Evolutionary conservation across 2,329 filamentous ascomycete species (phyloP).

Genomic region (Corynespora cassiicola): DNA sequence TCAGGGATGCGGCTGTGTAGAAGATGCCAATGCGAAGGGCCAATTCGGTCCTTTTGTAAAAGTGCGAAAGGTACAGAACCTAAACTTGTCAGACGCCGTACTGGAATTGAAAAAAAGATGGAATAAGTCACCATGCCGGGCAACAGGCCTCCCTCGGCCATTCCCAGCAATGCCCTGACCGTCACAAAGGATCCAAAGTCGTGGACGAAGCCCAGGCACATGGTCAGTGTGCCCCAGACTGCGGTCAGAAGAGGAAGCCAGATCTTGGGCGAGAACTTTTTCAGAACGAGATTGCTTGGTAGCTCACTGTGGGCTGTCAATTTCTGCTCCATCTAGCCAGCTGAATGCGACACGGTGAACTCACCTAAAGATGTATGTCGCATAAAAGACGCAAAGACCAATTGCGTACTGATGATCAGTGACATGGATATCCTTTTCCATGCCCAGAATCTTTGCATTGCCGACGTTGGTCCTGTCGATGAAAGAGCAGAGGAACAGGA

Average conservation of each 20-base stretch:
- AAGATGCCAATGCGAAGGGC: conserved; percentile 71
- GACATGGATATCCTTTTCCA: conserved; percentile 63
- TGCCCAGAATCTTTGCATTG: conserved; percentile 70
- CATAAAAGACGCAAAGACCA: conserved; percentile 70
- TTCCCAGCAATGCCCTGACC: conserved; percentile 66
- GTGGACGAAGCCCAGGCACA: conserved; percentile 63
- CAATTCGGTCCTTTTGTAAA: conserved; percentile 67
- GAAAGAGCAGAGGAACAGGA: conserved; percentile 71
- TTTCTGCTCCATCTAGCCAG: too few species aligned
- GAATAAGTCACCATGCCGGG: conserved; percentile 64
- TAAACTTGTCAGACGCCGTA: conserved; percentile 24
- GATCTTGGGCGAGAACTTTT: conserved; percentile 64
- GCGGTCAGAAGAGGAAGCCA: conserved; percentile 66
- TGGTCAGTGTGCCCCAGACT: conserved; percentile 65
- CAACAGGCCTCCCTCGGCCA: conserved; percentile 69
- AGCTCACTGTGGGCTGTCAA: conserved; percentile 56
- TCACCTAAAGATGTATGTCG: conserved; percentile 66
- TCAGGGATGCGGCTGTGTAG: conserved; percentile 71
- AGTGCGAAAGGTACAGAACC: conserved; percentile 69
- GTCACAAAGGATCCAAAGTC: conserved; percentile 65
- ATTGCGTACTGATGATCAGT: conserved; percentile 68
- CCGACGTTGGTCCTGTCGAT: conserved; percentile 76
- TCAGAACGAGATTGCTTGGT: conserved; percentile 69
- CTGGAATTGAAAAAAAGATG: not conserved
- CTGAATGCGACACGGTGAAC: conserved; percentile 15